Base-by-base conservation (phyloP, 768 basidiomycete genomes). In the Amanita thiersii region DNA sequence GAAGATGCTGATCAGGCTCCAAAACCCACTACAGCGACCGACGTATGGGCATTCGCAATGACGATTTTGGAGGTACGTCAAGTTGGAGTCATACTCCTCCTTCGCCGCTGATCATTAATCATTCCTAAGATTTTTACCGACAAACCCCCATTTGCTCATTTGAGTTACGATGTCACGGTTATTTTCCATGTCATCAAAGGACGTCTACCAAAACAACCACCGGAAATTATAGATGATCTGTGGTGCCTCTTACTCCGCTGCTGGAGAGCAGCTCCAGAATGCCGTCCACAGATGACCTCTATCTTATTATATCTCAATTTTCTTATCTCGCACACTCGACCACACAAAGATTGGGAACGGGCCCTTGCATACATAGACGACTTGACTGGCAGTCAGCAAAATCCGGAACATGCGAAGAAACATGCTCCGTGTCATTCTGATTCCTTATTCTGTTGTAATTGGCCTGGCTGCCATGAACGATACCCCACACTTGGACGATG, bases 31-130 rank as follows among this genome's bases (percentile, higher is more conserved):
- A 20, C 12, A 34, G 46, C 45, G 19, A 52, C 59, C 1, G 66
- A 67, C 45, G 43, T 57, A 9, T 67, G 64, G 65, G 61, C 66
- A 2, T 60, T 59, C 31, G 63, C 50, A 1, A 63, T 65, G 49
- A 57, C 61, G 3, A 54, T 56, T 18, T 55, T 65, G 4, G 60
- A 67, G 52, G 66, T 63, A 37, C 24, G 46, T 21, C 2, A 29
- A 5, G 14, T 26, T 15, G 47, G 29, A 14, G 9, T 19, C 11
- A 4, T 7, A 5, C 14, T 14, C 25, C 1, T 9, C 9, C 15
- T 7, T 26, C 12, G 5, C 18, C n/a, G n/a, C n/a, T n/a, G n/a
- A n/a, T n/a, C n/a, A n/a, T n/a, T n/a, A n/a, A n/a, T n/a, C n/a
- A n/a, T n/a, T n/a, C n/a, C n/a, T n/a, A n/a, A 52, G 50, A 29